Conservation (phyloP, 805 yeast species). For the Monosporozyma servazzii region DNA sequence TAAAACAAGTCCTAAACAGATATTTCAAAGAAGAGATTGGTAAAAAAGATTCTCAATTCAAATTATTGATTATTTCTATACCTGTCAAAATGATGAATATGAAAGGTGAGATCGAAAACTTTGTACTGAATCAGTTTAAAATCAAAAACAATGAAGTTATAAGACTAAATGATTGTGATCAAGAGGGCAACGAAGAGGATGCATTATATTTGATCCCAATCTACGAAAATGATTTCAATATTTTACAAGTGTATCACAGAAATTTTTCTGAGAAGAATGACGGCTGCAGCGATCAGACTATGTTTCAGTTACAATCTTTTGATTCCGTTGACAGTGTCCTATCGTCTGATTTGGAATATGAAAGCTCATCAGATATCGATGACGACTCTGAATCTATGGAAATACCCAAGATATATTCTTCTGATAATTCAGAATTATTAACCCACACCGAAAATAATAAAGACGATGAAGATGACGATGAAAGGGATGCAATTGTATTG, state of each 20-base stretch:
- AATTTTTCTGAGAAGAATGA: background rate
- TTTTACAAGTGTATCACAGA: background rate
- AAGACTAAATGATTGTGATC: background rate
- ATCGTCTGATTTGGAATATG: background rate
- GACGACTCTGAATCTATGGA: background rate
- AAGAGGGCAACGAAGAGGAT: background rate
- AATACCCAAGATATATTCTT: background rate
- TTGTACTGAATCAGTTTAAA: conserved; percentile 1
- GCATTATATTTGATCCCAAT: conserved; percentile 2
- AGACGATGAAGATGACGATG: conserved; percentile 5
- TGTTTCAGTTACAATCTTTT: background rate
- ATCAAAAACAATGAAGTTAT: background rate
- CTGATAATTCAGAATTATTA: background rate
- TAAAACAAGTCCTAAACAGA: conserved; percentile 16
- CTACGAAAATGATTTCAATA: conserved; percentile 1
- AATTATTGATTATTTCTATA: background rate
- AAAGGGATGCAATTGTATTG: conserved; percentile 17
- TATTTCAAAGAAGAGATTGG: background rate
- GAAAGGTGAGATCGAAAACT: background rate
- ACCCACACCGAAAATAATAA: background rate
- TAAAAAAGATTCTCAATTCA: background rate
- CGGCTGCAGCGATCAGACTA: background rate
- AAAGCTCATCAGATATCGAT: background rate
- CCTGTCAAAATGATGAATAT: background rate
- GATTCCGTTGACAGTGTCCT: background rate